Evolutionary conservation across 108 stramenopile species (phyloP), one percentile per base, ranked within the genome.

Genomic region (Schizochytrium sp.): DNA sequence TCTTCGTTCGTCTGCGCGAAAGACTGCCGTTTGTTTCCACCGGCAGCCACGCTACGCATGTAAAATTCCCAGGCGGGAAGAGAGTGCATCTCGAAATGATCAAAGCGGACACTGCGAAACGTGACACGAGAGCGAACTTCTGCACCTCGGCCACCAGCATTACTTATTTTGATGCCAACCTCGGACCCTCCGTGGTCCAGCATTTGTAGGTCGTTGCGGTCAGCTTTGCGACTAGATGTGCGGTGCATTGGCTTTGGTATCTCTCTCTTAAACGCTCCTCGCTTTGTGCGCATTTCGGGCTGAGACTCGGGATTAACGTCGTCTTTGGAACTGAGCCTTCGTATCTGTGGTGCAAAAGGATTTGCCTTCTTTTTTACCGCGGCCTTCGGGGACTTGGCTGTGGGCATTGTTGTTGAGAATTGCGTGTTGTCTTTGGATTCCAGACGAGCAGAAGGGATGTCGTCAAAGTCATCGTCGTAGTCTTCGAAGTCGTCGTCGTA

Each of bases 401-500:
- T 0, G 8, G 51, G 76, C 45, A 14, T 8, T 8, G 55, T 14
- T 16, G 55, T 4, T 16, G 55, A 8, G 1, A 16, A 57, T 57
- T 57, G 34, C 34, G 34, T 34, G 34, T 34, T 16, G 55, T 57
- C 14, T 23, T 83, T 3, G 18, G 51, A 83, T 12, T 83, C 76
- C 19, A 25, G 45, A 6, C 25, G 43, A 28, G 0, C 48, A 83
- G 72, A 2, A 41, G 72, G 72, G 34, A 2, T 34, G 34, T 34
- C 34, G 2, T 34, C 34, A 34, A 34, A 34, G 34, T 18, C 41
- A 14, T 8, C 34, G 2, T 69, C 63, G 63, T 18, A 14, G 51
- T 83, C 76, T 12, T 83, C 76, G 48, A 83, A 83, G 76, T 83
- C 76, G 28, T 83, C 76, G 45, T 6, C 51, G 51, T 83, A 83